A percentile compares a stretch with the other conserved stretches of the same genome.
phyloP scores from a whole-genome alignment of 176 grass and related monocot species.

The Aegilops umbellulata region DNA sequence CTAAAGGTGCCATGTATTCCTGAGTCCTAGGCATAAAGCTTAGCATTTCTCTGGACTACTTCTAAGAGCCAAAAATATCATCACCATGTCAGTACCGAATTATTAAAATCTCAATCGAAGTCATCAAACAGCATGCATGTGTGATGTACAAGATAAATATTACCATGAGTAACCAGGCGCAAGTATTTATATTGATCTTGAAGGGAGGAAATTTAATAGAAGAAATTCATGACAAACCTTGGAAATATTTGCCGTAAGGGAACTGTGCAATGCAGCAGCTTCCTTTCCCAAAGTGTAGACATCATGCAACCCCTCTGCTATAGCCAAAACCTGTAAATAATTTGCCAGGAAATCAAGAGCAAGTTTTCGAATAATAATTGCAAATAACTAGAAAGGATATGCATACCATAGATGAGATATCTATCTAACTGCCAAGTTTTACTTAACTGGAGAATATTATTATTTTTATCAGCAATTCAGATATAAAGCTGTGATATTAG shows the following conservation, averaged over 20 bases:
- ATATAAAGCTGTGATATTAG: constrained; percentile 17
- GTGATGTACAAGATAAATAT: constrained; percentile 16
- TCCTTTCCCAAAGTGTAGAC: constrained; percentile 78
- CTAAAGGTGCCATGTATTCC: constrained; percentile 9
- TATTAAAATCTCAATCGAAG: constrained; percentile 3
- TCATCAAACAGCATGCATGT: constrained; percentile 15
- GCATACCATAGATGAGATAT: constrained; percentile 28
- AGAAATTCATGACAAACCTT: constrained; percentile 56
- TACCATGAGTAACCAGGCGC: constrained; percentile 15
- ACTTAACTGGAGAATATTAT: constrained; percentile 7
- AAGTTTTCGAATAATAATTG: constrained; percentile 12
- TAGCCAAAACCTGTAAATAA: constrained; percentile 82
- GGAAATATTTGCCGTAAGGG: constrained; percentile 77
- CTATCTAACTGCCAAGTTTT: constrained; percentile 21
- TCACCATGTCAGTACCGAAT: background rate
- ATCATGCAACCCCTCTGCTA: constrained; percentile 89
- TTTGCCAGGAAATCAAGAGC: constrained; percentile 21
- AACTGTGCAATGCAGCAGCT: constrained; percentile 68
- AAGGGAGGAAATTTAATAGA: constrained; percentile 21
- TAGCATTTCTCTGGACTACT: constrained; percentile 16
- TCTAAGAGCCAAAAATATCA: background rate
- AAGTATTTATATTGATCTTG: constrained; percentile 30
- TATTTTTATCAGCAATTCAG: constrained; percentile 9
- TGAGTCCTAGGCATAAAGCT: constrained; percentile 8
- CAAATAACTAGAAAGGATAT: constrained; percentile 12